Conservation (phyloP, 1,284 basidiomycete genomes). For the Tilletia caries region DNA sequence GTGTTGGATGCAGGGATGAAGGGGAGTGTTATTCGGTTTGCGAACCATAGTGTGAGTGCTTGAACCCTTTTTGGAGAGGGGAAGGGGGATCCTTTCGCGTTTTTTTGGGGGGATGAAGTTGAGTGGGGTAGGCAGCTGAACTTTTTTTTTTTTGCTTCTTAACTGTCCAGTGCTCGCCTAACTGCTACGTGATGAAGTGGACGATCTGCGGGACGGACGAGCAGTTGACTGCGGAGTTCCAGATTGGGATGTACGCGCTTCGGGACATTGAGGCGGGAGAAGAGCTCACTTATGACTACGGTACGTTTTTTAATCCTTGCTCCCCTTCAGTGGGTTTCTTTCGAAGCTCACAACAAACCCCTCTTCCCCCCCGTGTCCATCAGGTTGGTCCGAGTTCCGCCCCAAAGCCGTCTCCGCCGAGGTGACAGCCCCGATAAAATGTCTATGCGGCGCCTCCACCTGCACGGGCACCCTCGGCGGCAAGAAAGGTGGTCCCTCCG, state of each 20-base stretch:
- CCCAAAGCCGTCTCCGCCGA: conserved; percentile 31
- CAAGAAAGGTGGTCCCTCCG: conserved; percentile 10
- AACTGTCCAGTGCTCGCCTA: conserved; percentile 42
- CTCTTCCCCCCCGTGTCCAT: neutral
- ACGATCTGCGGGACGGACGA: conserved; percentile 45
- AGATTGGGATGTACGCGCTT: conserved; percentile 45
- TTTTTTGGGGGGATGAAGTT: too few relatives aligned
- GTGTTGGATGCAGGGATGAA: conserved; percentile 44
- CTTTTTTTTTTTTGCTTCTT: too few relatives aligned
- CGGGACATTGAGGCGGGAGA: conserved; percentile 46
- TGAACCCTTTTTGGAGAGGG: too few relatives aligned
- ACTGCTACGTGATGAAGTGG: conserved; percentile 48
- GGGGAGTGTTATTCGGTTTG: conserved; percentile 47
- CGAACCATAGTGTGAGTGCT: conserved; percentile 36
- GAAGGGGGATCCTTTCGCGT: too few relatives aligned
- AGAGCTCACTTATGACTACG: conserved; percentile 49
- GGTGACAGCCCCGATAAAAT: conserved; percentile 24
- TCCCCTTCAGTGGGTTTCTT: neutral
- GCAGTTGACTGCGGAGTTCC: conserved; percentile 39
- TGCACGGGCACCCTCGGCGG: conserved; percentile 41
- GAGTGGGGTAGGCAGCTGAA: too few relatives aligned
- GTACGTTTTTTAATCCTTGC: neutral
- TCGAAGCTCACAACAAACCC: neutral
- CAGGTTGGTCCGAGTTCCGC: conserved; percentile 39
- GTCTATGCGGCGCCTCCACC: conserved; percentile 40